Evolutionary conservation across 768 basidiomycete genomes (phyloP), one percentile per base, ranked within the genome.

Genomic region (Peribolospora baueri): DNA sequence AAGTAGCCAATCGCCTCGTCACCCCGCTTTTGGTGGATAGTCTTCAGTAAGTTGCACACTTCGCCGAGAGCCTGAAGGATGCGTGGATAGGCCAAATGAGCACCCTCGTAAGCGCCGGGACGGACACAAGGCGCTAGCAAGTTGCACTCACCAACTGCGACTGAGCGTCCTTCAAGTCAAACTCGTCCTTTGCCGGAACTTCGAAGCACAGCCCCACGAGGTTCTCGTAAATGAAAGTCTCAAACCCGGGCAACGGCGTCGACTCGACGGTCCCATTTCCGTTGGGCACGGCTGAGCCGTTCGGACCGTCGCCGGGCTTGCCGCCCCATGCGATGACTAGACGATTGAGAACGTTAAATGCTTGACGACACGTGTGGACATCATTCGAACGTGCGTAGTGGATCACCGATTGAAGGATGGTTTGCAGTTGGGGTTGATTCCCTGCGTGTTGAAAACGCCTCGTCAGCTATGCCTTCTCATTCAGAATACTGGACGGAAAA

Each of bases 141-240:
- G 36, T 6, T 4, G 6, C 39, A 68, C 84, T 64, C 62, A 90
- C 90, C 63, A 80, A 75, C 51, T 81, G 72, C 63, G 81, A 78
- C 62, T 87, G 84, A 2, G 84, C 86, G 64, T 93, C 87, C 64
- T 84, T 84, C 60, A 81, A 71, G 64, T 88, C 90, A 65, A 93
- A 84, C 46, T 79, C 76, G 0, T 81, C 77, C 7, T 74, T 71
- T 8, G 83, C 79, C 1, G 86, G 76, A 4, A 95, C 76, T 6
- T 78, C 74, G 67, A 98, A 93, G 36, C 80, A 81, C 3, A 77
- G 70, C 8, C 86, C 84, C 52, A 97, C 71, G 42, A 91, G 68
- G 9, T 79, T 76, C 58, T 88, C 82, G 62, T 97, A 97, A 40
- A 91, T 75, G 65, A 90, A 90, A 10, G 77, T 75, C 61, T 95